phyloP scores from a whole-genome alignment of 805 yeast genomes.

The Grigorovia humatica region DNA sequence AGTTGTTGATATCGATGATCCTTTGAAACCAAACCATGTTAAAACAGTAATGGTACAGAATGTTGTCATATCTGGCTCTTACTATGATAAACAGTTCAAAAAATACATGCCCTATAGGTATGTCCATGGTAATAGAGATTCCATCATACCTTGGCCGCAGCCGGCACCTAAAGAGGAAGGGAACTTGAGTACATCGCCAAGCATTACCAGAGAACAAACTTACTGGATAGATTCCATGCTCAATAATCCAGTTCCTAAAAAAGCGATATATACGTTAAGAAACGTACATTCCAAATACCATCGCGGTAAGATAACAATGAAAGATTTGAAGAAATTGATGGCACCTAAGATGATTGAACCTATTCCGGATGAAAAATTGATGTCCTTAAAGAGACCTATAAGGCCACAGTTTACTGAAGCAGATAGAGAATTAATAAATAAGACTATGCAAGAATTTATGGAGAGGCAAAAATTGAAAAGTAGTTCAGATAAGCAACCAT shows the following conservation, averaged over 20 bases:
- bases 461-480: slow-evolving; percentile 9
- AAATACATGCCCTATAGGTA: slow-evolving; percentile 67
- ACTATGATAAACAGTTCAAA: slow-evolving; percentile 66
- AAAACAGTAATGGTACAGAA: slow-evolving; percentile 73
- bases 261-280: slow-evolving; percentile 57
- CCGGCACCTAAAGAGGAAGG: slow-evolving; percentile 51
- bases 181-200: slow-evolving; percentile 45
- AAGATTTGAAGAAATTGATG: slow-evolving; percentile 49
- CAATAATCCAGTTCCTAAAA: slow-evolving; percentile 58
- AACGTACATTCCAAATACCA: slow-evolving; percentile 63
- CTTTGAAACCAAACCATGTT: slow-evolving; percentile 41
- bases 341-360: slow-evolving; percentile 66
- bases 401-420: slow-evolving; percentile 33
- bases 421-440: slow-evolving; percentile 36
- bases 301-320: slow-evolving; percentile 50
- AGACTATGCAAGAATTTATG: slow-evolving; percentile 30
- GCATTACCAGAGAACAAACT: slow-evolving; percentile 57
- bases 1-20: slow-evolving; percentile 67
- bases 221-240: slow-evolving; percentile 60
- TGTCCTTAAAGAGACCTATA: slow-evolving; percentile 32
- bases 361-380: slow-evolving; percentile 44
- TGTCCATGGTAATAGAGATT: slow-evolving; percentile 55
- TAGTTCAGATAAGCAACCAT: too few relatives aligned
- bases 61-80: slow-evolving; percentile 53
- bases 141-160: slow-evolving; percentile 84